Base-by-base conservation (phyloP, 2,329 filamentous ascomycete species). In the Byssothecium circinans region DNA sequence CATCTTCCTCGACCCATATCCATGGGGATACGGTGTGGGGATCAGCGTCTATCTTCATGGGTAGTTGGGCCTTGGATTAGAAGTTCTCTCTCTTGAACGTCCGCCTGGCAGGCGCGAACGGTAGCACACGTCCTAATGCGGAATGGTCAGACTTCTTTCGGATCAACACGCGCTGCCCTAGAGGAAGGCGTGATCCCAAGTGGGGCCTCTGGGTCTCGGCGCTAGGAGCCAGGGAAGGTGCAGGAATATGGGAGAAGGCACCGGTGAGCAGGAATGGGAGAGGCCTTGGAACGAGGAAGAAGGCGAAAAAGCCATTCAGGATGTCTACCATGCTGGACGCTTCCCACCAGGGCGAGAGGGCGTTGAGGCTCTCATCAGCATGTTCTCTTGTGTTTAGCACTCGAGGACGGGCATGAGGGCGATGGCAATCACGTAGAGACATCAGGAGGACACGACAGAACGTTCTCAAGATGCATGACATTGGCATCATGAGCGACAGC, bases 31-130 rank as follows among this genome's bases (percentile, higher is more conserved):
- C 11, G 19, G n/a, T 18, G 3, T 10, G 41, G 7, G 27, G 41
- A 18, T 18, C 20, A 18, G 32, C 8, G 49, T 62, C 58, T 54
- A 61, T 44, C 40, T 22, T 25, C 41, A 45, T 47, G 60, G 59
- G 38, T 57, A 58, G 41, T 43, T 27, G 6, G 18, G 30, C 20
- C 33, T 12, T 48, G 23, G 35, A 22, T 47, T 41, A 58, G 54
- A 30, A 52, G 57, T 60, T 61, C 41, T 45, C 45, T 41, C 32
- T 45, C 36, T 50, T 50, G 23, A 25, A 25, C 5, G 33, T 8
- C 15, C 33, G 15, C 15, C 14, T 8, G 12, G 33, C 33, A 18
- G 33, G 12, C 17, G 18, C 10, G 19, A n/a, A 23, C 12, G 12
- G 19, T 23, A 11, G 10, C 2, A 4, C 12, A 20, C 14, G 14